These are phyloP conservation scores for Globisporangium cylindrosporum DNA, from an alignment of 352 stramenopile species.

Conservation along the genomic window DNA sequence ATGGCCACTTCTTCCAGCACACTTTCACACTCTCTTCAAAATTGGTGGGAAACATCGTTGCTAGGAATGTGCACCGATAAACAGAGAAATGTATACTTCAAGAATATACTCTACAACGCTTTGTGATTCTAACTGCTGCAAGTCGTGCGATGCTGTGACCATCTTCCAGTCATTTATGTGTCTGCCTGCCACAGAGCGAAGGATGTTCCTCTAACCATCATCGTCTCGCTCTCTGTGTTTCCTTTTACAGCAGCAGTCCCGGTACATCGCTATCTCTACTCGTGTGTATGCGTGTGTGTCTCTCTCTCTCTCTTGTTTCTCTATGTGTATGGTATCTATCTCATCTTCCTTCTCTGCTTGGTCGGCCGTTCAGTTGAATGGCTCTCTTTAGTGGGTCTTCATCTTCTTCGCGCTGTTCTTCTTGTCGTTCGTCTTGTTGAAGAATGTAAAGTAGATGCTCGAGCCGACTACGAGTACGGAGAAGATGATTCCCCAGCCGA, in stretches of 20 bases:
- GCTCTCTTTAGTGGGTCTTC: conserved; percentile 15
- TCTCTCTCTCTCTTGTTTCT: neutral
- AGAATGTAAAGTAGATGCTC: conserved; percentile 81
- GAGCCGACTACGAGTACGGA: conserved; percentile 71
- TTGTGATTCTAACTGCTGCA: neutral
- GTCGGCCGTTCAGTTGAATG: neutral
- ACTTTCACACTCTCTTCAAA: neutral
- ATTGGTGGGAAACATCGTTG: neutral
- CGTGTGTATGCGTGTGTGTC: too few relatives aligned
- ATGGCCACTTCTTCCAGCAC: neutral
- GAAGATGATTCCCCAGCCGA: conserved; percentile 78
- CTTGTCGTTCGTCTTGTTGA: conserved; percentile 52
- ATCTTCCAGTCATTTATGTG: neutral
- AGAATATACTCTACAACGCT: neutral
- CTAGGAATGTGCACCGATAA: neutral
- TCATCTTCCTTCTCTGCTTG: neutral
- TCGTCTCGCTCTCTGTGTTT: neutral
- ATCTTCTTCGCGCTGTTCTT: conserved; percentile 13
- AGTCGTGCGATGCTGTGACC: neutral
- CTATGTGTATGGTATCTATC: conserved; percentile 9
- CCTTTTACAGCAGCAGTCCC: neutral
- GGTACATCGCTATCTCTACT: neutral
- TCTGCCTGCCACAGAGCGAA: neutral
- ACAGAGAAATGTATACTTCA: neutral
- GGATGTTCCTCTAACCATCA: neutral